Evolutionary conservation across 148 eudicot species (phyloP).

Genomic region (Polygonum aviculare): DNA sequence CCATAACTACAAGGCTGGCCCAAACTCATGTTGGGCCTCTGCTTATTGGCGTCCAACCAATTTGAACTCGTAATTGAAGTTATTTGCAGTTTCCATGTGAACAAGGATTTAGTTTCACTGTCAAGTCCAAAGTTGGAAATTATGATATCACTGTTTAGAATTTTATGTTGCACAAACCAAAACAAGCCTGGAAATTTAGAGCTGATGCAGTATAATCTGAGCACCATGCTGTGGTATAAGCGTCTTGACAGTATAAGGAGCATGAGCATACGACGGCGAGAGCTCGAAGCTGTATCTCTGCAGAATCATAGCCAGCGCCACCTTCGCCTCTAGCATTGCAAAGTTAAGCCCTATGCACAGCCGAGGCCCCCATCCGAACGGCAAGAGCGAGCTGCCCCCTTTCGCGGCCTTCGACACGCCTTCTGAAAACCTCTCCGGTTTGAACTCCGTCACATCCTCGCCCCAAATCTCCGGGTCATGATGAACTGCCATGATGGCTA

Average conservation of each 20-base stretch:
- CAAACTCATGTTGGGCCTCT: no score
- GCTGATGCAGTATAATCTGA: constrained; percentile 9
- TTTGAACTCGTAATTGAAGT: no score
- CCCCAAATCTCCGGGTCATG: constrained; percentile 30
- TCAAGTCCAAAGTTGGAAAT: no score
- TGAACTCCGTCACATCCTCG: constrained; percentile 21
- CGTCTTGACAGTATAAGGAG: constrained; percentile 10
- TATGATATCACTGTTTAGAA: no score
- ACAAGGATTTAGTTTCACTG: no score
- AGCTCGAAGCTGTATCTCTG: constrained; percentile 18
- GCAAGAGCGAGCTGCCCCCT: constrained; percentile 18
- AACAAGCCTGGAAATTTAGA: neutral
- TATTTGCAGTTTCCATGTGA: no score
- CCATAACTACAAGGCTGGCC: no score
- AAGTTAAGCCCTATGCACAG: constrained; percentile 24
- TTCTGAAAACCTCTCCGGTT: constrained; percentile 29
- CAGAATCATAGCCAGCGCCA: constrained; percentile 16
- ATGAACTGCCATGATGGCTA: constrained; percentile 17
- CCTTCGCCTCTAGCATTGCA: constrained; percentile 18
- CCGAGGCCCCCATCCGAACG: constrained; percentile 35
- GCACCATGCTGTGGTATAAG: constrained; percentile 21
- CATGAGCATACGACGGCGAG: constrained; percentile 18
- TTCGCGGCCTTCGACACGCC: constrained; percentile 27
- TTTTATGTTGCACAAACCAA: neutral
- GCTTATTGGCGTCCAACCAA: no score